Base-by-base conservation (phyloP, 805 yeast species). In the Candida maesae region DNA sequence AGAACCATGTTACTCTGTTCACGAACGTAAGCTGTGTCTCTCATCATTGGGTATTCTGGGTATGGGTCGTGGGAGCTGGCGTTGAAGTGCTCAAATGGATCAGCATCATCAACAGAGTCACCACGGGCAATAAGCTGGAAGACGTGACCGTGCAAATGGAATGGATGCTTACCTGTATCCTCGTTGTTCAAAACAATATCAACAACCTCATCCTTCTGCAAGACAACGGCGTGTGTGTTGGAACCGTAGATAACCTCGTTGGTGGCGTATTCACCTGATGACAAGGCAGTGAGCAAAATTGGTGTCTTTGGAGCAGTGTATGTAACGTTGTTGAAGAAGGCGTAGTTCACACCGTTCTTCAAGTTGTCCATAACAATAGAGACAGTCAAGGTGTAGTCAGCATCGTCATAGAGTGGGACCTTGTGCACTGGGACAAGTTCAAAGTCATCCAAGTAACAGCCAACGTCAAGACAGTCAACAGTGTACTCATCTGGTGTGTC, bases 161-260 rank as follows among this genome's bases (percentile, higher is more conserved):
- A 82, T 17, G 88, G 88, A 60, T 82, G 90, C 49, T 79, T 79
- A 45, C 88, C 85, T 4, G 83, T 80, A 60, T 89, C 96, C 55
- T 70, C 71, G 58, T 89, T 90, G 58, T 87, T 84, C 33, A 89
- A 59, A 1, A 87, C 84, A 33, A 89, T 64, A 52, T 89, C 96
- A 35, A 90, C 71, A 29, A 81, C 73, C 36, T 53, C 58, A 37
- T 52, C 49, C 31, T 47, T 48, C 36, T 52, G 56, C 35, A 53
- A 39, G 4, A 53, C 51, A 36, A 48, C 35, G 3, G 55, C 14
- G 33, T 53, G 51, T 5, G 54, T 53, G 44, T 53, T 53, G 29
- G 82, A 70, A 35, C 95, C 91, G 56, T 84, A 91, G 38, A 90
- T 79, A n/a, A 65, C 58, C 4, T 73, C 67, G 51, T 84, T 73